Percentiles rank a stretch among this genome's conserved stretches.
Conservation (phyloP, 2,329 filamentous ascomycete species). For the Aspergillus felis region DNA sequence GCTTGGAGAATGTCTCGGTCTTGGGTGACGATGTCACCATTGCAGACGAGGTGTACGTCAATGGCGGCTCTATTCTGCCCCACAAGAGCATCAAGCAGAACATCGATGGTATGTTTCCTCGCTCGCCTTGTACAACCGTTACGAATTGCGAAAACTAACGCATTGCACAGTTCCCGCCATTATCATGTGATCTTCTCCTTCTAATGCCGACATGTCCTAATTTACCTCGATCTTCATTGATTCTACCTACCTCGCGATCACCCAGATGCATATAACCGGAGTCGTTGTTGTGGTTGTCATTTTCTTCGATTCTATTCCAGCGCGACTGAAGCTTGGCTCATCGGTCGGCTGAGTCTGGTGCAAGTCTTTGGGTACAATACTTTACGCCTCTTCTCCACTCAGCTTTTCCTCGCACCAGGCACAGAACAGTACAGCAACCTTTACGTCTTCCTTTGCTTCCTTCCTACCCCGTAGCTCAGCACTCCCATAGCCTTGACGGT, state of each 20-base stretch:
- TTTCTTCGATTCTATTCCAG: conserved; percentile 17
- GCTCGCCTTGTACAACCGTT: neutral
- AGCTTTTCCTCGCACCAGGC: conserved; percentile 11
- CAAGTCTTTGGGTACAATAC: conserved; percentile 10
- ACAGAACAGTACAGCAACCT: conserved; percentile 11
- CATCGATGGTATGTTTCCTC: conserved; percentile 65
- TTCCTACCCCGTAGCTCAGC: conserved; percentile 3
- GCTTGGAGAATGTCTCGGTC: conserved; percentile 96
- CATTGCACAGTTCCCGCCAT: conserved; percentile 41
- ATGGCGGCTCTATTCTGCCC: conserved; percentile 88
- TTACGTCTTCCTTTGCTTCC: conserved; percentile 13
- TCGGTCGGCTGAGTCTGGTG: conserved; percentile 4
- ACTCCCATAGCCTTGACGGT: conserved; percentile 31
- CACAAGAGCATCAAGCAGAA: conserved; percentile 99
- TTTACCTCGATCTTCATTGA: conserved; percentile 17
- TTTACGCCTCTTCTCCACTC: conserved; percentile 11
- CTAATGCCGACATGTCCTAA: conserved; percentile 25
- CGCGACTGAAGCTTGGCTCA: conserved; percentile 3
- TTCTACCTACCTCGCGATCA: conserved; percentile 21
- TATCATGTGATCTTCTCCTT: conserved; percentile 43
- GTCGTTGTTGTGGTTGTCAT: conserved; percentile 31
- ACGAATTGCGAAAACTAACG: neutral
- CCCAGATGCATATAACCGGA: conserved; percentile 37
- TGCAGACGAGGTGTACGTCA: conserved; percentile 97
- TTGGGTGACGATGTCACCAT: conserved; percentile 97